Evolutionary conservation across 169 alveolate species (phyloP).

Genomic region (Plasmodium relictum): DNA sequence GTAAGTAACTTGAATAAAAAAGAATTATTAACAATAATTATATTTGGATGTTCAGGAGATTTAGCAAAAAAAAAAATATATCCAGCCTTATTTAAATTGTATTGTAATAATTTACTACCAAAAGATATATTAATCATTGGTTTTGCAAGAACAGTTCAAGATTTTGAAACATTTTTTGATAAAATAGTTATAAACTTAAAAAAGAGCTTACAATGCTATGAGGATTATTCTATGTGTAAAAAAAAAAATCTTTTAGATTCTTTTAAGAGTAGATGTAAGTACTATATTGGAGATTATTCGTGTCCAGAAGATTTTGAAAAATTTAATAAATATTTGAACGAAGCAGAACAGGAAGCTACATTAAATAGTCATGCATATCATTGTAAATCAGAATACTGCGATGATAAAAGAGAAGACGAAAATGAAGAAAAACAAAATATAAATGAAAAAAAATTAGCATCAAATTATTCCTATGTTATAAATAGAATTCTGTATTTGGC

Average conservation of each 20-base stretch:
- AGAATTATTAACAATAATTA: constrained; percentile 73
- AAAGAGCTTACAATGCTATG: constrained; percentile 60
- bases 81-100: constrained; percentile 83
- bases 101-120: constrained; percentile 83
- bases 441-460: neutral
- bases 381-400: constrained; percentile 17
- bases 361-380: constrained; percentile 26
- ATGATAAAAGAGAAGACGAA: neutral
- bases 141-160: constrained; percentile 61
- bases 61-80: constrained; percentile 83
- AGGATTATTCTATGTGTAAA: constrained; percentile 62
- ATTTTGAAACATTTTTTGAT: constrained; percentile 47
- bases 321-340: constrained; percentile 36
- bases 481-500: constrained; percentile 82
- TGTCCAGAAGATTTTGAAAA: constrained; percentile 35
- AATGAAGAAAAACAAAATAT: neutral
- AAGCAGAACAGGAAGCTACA: constrained; percentile 41
- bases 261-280: constrained; percentile 46
- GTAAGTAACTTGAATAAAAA: constrained; percentile 9
- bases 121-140: constrained; percentile 80
- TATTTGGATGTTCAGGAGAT: constrained; percentile 85
- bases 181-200: constrained; percentile 71
- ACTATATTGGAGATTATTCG: constrained; percentile 49
- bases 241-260: constrained; percentile 62
- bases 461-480: constrained; percentile 11